A percentile compares a stretch with the other conserved stretches of the same genome.
Conservation (phyloP, 257 asterid species). For the Fraxinus americana region DNA sequence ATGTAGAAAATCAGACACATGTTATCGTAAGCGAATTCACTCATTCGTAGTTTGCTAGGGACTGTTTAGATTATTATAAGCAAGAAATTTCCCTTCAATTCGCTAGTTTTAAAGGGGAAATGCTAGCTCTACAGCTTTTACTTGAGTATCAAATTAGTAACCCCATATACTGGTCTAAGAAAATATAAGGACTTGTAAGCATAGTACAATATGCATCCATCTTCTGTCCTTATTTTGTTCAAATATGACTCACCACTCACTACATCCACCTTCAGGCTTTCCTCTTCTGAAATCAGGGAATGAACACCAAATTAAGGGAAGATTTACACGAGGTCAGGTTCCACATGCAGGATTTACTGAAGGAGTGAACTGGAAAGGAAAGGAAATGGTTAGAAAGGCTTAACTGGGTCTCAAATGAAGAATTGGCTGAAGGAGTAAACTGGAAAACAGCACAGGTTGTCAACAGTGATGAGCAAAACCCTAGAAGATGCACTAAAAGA, state of each 20-base stretch:
- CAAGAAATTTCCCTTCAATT: background rate
- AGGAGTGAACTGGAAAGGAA: background rate
- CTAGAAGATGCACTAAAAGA: too few relatives aligned
- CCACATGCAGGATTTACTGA: background rate
- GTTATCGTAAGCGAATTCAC: background rate
- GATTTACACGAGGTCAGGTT: background rate
- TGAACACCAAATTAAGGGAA: background rate
- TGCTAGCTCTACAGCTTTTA: background rate
- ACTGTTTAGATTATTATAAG: background rate
- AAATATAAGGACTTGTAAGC: background rate
- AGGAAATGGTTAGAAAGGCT: too few relatives aligned
- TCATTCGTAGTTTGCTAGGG: background rate
- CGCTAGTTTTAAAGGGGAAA: background rate
- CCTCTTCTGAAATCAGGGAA: background rate
- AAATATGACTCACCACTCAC: background rate
- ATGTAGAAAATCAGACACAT: background rate
- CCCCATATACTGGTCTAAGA: background rate
- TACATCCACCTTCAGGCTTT: background rate
- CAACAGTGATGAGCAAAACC: background rate
- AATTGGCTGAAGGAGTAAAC: background rate
- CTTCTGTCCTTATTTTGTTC: background rate
- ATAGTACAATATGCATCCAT: background rate
- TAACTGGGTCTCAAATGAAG: background rate
- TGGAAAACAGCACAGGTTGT: background rate
- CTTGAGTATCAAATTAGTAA: background rate